Conservation (phyloP, 345 rosid species). For the Rhodamnia rubescens region DNA sequence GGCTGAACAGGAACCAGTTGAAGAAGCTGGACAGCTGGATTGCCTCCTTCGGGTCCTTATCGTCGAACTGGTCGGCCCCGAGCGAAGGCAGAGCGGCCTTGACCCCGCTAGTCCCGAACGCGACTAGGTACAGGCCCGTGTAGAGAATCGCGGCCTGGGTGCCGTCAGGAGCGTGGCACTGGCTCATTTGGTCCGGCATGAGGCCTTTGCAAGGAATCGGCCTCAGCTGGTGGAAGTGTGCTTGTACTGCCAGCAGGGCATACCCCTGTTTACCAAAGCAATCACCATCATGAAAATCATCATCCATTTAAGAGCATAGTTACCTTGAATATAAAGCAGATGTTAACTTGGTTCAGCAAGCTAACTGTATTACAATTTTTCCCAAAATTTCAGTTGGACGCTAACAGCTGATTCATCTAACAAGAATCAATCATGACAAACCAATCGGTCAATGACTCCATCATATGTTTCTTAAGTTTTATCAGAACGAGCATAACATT, state of each 20-base stretch:
- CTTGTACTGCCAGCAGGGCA: slow-evolving; percentile 31
- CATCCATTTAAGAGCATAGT: background rate
- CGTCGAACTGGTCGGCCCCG: slow-evolving; percentile 60
- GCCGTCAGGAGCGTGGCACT: slow-evolving; percentile 22
- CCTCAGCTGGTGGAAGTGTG: slow-evolving; percentile 31
- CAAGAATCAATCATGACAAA: background rate
- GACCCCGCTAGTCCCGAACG: slow-evolving; percentile 42
- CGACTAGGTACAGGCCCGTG: slow-evolving; percentile 41
- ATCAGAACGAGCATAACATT: no score
- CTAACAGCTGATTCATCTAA: background rate
- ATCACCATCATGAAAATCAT: background rate
- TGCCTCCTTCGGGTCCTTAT: slow-evolving; percentile 33
- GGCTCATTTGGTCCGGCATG: slow-evolving; percentile 6
- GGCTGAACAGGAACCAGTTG: slow-evolving; percentile 57
- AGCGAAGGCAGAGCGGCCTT: slow-evolving; percentile 43
- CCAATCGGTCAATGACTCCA: background rate
- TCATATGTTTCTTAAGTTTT: background rate
- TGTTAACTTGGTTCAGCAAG: background rate
- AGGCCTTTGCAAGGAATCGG: slow-evolving; percentile 43
- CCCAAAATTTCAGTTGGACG: background rate
- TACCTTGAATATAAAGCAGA: background rate
- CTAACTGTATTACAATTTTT: background rate
- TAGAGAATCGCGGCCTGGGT: slow-evolving; percentile 25
- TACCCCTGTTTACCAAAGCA: slow-evolving; percentile 30
- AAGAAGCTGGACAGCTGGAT: slow-evolving; percentile 35